Percentiles rank a stretch among this genome's conserved stretches.
These are phyloP conservation scores for Leptographium lundbergii DNA, from an alignment of 2,329 filamentous ascomycete species.

Conservation along the genomic window DNA sequence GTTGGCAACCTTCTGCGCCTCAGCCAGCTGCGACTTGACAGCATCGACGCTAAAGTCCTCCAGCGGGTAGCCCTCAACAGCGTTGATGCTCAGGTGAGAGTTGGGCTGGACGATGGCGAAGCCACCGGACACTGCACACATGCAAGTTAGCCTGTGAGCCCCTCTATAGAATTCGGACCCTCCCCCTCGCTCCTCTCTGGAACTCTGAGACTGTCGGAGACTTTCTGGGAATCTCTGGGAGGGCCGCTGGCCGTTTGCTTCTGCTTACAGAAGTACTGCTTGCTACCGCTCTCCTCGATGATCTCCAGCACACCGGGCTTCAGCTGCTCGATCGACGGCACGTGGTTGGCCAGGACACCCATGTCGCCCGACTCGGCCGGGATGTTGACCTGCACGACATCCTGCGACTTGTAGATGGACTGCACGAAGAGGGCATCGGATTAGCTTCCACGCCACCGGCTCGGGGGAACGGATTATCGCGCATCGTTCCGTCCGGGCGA, in stretches of 20 bases:
- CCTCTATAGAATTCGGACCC: neutral
- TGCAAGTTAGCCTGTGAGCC: neutral
- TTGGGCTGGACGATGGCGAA: slow-evolving; percentile 95
- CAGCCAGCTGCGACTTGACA: slow-evolving; percentile 77
- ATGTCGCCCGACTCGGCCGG: slow-evolving; percentile 97
- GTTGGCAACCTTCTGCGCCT: slow-evolving; percentile 88
- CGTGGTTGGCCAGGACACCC: slow-evolving; percentile 98
- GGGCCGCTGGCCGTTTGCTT: neutral
- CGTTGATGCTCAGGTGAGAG: slow-evolving; percentile 94
- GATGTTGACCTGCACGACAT: slow-evolving; percentile 92
- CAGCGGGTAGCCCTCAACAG: slow-evolving; percentile 84
- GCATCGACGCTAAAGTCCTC: slow-evolving; percentile 94
- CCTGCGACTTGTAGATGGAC: slow-evolving; percentile 57
- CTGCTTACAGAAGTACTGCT: slow-evolving; percentile 94
- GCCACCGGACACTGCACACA: slow-evolving; percentile 69
- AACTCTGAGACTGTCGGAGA: no score
- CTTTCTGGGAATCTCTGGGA: neutral
- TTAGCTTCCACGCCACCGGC: neutral
- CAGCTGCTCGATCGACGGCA: slow-evolving; percentile 96
- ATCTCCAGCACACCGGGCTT: slow-evolving; percentile 94
- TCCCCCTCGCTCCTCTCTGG: neutral
- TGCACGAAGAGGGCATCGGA: slow-evolving; percentile 25
- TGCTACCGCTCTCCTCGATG: slow-evolving; percentile 84
- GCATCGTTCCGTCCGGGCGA: slow-evolving; percentile 13
- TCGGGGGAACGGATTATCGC: slow-evolving; percentile 21